A percentile compares a stretch with the other conserved stretches of the same genome.
These are phyloP conservation scores for Leptosphaerulina australis DNA, from an alignment of 2,329 filamentous ascomycete species.

Conservation along the genomic window DNA sequence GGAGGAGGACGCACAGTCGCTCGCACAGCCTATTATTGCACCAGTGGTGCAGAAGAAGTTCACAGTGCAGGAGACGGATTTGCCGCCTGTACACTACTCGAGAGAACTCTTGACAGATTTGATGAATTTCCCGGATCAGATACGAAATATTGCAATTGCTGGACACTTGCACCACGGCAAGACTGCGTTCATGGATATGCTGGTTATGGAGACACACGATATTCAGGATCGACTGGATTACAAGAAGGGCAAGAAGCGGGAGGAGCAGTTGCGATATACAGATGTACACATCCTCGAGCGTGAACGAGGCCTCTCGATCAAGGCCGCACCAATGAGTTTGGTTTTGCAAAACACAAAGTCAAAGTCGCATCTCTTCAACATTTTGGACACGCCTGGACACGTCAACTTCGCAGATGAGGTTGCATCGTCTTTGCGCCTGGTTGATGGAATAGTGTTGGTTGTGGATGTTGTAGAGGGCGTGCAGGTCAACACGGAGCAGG, in stretches of 20 bases:
- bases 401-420: constrained; percentile 99
- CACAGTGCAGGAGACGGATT: constrained; percentile 86
- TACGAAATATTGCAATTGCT: constrained; percentile 87
- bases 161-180: constrained; percentile 97
- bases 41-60: constrained; percentile 96
- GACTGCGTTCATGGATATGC: constrained; percentile 97
- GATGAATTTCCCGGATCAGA: constrained; percentile 95
- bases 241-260: constrained; percentile 77
- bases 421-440: constrained; percentile 81
- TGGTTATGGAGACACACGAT: constrained; percentile 94
- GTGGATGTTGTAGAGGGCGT: constrained; percentile 99
- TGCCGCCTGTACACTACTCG: constrained; percentile 86
- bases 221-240: constrained; percentile 79
- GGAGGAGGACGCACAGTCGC: constrained; percentile 93
- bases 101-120: constrained; percentile 92
- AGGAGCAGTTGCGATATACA: constrained; percentile 93
- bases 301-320: constrained; percentile 88
- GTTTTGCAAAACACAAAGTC: constrained; percentile 86
- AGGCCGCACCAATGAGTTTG: constrained; percentile 91
- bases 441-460: constrained; percentile 89
- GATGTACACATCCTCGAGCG: constrained; percentile 89
- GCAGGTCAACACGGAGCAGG: constrained; percentile 96
- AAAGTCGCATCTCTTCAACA: constrained; percentile 94
- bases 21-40: constrained; percentile 90
- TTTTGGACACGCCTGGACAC: constrained; percentile 94